Base-by-base conservation (phyloP, 2,329 filamentous ascomycete genomes). In the Myrmaecium sp. region DNA sequence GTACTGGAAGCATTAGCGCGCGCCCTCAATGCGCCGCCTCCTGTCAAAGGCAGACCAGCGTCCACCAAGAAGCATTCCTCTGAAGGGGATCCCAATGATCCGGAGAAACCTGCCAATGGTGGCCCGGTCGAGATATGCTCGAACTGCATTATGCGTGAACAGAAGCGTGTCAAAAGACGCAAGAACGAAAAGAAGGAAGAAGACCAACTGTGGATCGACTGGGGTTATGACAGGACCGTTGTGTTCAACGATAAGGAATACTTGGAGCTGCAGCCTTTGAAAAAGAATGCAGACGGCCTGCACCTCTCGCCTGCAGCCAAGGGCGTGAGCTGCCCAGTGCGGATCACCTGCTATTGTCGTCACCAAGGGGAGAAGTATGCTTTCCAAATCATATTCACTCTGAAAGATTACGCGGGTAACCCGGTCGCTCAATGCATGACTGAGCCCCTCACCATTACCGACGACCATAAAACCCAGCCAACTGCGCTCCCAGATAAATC, bases 301-400 rank as follows among this genome's bases (percentile, higher is more conserved):
- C 16, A 15, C 13, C 29, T 29, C 12, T 17, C 22, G 4, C 10
- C 27, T 10, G 24, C 21, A 11, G 66, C 74, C 6, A 69, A 80
- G 58, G 74, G 80, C 41, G 72, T 91, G n/a, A 74, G 82, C 38
- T 67, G 77, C 1, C 82, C 82, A 0, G 91, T 93, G 82, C 73
- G 84, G n/a, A 92, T 93, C 42, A 81, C 83, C 15, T 94, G 84
- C 49, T 93, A 93, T 51, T 93, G 84, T 52, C 71, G 84, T 11
- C 83, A 94, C 47, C 83, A 93, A 39, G 70, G 74, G 29, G 84
- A 94, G 54, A 93, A 93, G 54, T 59, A 74, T 39, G 83, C 84
- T 1, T 93, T 92, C 51, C 66, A 66, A 41, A 81, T 93, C 38
- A 91, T 93, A 34, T 89, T 93, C 51, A 93, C 83, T 1, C 62